Conservation (phyloP, 1,284 basidiomycete species). For the Thecaphora thlaspeos region DNA sequence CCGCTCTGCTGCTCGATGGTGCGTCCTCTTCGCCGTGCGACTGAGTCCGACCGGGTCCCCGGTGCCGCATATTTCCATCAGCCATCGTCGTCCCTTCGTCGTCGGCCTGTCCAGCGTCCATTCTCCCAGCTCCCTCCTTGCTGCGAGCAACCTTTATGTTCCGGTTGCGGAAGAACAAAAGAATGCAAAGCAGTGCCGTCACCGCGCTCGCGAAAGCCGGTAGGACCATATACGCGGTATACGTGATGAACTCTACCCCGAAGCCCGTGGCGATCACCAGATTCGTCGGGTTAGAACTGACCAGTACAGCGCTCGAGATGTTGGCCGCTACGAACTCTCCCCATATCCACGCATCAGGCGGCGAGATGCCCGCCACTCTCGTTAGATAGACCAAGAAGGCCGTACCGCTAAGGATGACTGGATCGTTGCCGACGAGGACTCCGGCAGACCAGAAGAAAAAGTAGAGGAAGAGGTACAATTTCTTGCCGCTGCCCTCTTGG, state of each 20-base stretch:
- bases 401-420: conserved; percentile 65
- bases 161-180: conserved; percentile 45
- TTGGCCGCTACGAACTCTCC: conserved; percentile 76
- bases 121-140: too few species aligned
- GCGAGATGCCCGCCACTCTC: conserved; percentile 66
- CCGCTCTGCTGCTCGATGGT: too few species aligned
- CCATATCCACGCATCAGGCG: conserved; percentile 69
- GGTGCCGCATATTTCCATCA: too few species aligned
- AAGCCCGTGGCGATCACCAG: conserved; percentile 57
- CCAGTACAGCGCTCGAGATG: conserved; percentile 63
- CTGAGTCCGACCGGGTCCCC: too few species aligned
- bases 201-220: conserved; percentile 44
- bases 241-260: conserved; percentile 48
- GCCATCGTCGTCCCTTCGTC: too few species aligned
- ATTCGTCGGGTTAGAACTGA: conserved; percentile 59
- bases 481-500: conserved; percentile 57
- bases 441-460: conserved; percentile 75
- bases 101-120: too few species aligned
- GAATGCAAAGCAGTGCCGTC: conserved; percentile 29
- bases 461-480: conserved; percentile 76
- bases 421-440: conserved; percentile 76
- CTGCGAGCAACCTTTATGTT: neutral
- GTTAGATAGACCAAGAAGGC: conserved; percentile 84
- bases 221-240: conserved; percentile 54
- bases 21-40: too few species aligned